Conservation (phyloP, 164 flowering plant genomes). For the Aristolochia contorta region DNA sequence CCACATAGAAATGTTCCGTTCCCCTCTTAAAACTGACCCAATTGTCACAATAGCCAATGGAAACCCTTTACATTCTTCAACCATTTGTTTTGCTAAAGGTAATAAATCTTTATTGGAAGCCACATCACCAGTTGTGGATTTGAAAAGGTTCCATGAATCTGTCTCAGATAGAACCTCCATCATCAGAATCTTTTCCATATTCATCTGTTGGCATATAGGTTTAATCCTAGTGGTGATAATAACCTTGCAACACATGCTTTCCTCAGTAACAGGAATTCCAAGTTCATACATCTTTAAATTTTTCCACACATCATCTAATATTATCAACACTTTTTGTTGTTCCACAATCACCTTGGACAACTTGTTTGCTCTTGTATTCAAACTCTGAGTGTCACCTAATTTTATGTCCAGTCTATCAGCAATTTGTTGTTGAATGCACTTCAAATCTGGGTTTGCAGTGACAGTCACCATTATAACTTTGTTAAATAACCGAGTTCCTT, state of each 20-base stretch:
- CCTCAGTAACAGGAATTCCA: conserved; percentile 14
- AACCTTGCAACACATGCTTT: conserved; percentile 9
- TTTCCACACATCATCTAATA: conserved; percentile 31
- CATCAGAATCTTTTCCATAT: background rate
- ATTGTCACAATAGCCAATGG: conserved; percentile 18
- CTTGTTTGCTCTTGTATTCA: conserved; percentile 2
- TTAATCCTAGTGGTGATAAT: conserved; percentile 10
- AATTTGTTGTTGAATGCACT: conserved; percentile 2
- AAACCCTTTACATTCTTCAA: conserved; percentile 15
- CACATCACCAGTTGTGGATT: conserved; percentile 4
- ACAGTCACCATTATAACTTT: conserved; percentile 6
- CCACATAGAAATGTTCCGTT: conserved; percentile 3
- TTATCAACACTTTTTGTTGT: conserved; percentile 10
- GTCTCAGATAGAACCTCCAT: background rate
- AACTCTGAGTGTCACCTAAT: background rate
- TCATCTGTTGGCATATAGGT: conserved; percentile 10
- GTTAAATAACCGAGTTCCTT: conserved; percentile 1
- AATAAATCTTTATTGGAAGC: background rate
- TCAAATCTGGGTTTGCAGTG: background rate
- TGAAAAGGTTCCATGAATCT: conserved; percentile 16
- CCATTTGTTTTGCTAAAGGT: conserved; percentile 4
- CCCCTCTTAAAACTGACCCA: conserved; percentile 12
- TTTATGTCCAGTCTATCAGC: conserved; percentile 5
- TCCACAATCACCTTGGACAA: conserved; percentile 1
- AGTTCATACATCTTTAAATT: conserved; percentile 8